phyloP scores from a whole-genome alignment of 2,329 filamentous ascomycete species.

The Gnomoniopsis sp. region DNA sequence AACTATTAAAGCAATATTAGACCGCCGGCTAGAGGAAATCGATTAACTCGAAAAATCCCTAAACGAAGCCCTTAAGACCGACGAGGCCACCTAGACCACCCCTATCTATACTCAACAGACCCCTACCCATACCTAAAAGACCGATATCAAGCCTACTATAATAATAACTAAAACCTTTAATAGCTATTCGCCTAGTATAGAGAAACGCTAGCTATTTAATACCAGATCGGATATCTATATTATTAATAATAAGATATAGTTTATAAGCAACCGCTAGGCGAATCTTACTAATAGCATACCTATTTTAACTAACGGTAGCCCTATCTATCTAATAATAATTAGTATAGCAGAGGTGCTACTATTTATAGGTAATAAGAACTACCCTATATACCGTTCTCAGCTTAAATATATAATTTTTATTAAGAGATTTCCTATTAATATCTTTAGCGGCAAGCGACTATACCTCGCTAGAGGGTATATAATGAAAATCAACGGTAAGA shows the following conservation, averaged over 20 bases:
- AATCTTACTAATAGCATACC: not conserved
- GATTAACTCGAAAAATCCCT: no score
- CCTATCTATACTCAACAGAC: no score
- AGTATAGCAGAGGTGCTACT: not conserved
- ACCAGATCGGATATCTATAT: not conserved
- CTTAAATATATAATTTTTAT: not conserved
- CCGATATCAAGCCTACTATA: no score
- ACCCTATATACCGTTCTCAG: not conserved
- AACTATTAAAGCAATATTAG: no score
- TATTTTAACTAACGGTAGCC: not conserved
- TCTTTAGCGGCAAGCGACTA: not conserved
- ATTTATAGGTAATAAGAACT: not conserved
- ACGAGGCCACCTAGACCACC: no score
- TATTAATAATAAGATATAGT: not conserved
- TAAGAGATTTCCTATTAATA: not conserved
- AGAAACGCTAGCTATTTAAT: not conserved
- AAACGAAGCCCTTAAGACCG: no score
- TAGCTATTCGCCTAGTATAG: no score
- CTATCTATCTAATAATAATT: not conserved
- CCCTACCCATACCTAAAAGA: no score
- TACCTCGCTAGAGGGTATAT: not conserved
- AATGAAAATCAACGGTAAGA: not conserved
- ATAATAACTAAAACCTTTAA: no score
- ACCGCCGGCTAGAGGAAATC: no score
- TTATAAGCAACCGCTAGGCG: not conserved